Conservation (phyloP, 2,329 filamentous ascomycete genomes). For the Ilyonectria destructans region DNA sequence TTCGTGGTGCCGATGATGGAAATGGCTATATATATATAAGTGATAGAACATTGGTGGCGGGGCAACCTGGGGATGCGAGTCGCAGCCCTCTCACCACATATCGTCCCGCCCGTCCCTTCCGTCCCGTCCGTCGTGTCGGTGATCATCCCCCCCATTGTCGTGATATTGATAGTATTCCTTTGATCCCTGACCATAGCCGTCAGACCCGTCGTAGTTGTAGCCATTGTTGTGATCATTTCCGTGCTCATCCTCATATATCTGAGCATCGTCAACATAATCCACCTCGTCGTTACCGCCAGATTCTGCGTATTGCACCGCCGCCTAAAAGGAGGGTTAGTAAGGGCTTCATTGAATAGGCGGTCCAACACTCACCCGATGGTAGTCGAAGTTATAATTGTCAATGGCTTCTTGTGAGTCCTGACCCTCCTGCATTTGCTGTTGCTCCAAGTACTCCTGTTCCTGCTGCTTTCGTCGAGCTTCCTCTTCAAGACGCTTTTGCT, state of each 20-base stretch:
- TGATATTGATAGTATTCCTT: slow-evolving; percentile 62
- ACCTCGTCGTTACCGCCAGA: slow-evolving; percentile 60
- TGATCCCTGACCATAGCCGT: slow-evolving; percentile 57
- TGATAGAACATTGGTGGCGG: slow-evolving; percentile 39
- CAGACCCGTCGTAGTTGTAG: slow-evolving; percentile 58
- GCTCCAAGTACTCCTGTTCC: slow-evolving; percentile 65
- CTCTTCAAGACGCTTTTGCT: slow-evolving; percentile 76
- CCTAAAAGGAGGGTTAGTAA: slow-evolving; percentile 50
- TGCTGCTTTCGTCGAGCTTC: slow-evolving; percentile 67
- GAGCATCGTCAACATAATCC: slow-evolving; percentile 68
- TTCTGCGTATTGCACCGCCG: slow-evolving; percentile 64
- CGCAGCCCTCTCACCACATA: slow-evolving; percentile 60
- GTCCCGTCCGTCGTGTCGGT: slow-evolving; percentile 55
- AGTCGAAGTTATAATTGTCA: slow-evolving; percentile 69
- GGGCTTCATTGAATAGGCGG: not conserved
- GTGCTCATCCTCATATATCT: slow-evolving; percentile 69
- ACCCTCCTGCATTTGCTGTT: slow-evolving; percentile 62
- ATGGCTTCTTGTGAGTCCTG: slow-evolving; percentile 64
- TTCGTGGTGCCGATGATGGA: slow-evolving; percentile 39
- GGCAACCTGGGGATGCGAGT: slow-evolving; percentile 15
- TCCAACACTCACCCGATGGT: slow-evolving; percentile 64
- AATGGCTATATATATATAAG: slow-evolving; percentile 42
- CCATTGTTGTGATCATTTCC: slow-evolving; percentile 57
- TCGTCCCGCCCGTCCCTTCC: slow-evolving; percentile 55
- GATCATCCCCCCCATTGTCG: slow-evolving; percentile 54